phyloP scores from a whole-genome alignment of 225 moss, liverwort and hornwort species.

The Lunularia cruciata region DNA sequence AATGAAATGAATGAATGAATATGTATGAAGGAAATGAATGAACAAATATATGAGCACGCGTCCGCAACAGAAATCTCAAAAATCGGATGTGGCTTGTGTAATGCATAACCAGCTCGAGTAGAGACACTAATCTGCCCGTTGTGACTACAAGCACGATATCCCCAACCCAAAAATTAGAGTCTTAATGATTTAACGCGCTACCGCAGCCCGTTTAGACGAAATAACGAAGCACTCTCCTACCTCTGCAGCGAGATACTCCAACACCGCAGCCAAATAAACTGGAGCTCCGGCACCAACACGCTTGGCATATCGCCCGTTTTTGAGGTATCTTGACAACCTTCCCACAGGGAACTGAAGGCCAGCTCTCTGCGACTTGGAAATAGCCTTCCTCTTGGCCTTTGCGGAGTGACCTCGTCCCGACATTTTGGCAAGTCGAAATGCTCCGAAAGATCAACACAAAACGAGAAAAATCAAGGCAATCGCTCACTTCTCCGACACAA shows the following conservation, averaged over 20 bases:
- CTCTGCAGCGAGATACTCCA: slow-evolving; percentile 85
- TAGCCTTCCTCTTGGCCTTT: slow-evolving; percentile 74
- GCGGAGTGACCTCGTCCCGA: slow-evolving; percentile 34
- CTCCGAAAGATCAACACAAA: not conserved
- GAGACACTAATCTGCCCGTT: no score
- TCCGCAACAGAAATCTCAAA: no score
- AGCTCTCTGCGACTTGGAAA: slow-evolving; percentile 73
- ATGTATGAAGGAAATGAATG: no score
- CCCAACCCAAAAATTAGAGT: no score
- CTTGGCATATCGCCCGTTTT: slow-evolving; percentile 75
- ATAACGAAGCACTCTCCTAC: no score
- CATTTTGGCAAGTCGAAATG: slow-evolving; percentile 11
- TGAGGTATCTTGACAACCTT: slow-evolving; percentile 73
- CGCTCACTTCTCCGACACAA: slow-evolving; percentile 2
- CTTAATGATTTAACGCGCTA: no score
- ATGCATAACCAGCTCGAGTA: no score
- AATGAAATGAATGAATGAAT: no score
- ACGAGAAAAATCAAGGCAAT: slow-evolving; percentile 5
- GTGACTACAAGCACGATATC: no score
- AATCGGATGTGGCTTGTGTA: no score
- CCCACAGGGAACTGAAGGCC: slow-evolving; percentile 82
- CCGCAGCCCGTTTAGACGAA: no score
- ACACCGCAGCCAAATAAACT: slow-evolving; percentile 73
- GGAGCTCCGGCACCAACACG: slow-evolving; percentile 82
- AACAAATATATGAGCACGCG: no score